Evolutionary conservation across 2,329 filamentous ascomycete species (phyloP).

Genomic region (Pseudocercospora macadamiae): DNA sequence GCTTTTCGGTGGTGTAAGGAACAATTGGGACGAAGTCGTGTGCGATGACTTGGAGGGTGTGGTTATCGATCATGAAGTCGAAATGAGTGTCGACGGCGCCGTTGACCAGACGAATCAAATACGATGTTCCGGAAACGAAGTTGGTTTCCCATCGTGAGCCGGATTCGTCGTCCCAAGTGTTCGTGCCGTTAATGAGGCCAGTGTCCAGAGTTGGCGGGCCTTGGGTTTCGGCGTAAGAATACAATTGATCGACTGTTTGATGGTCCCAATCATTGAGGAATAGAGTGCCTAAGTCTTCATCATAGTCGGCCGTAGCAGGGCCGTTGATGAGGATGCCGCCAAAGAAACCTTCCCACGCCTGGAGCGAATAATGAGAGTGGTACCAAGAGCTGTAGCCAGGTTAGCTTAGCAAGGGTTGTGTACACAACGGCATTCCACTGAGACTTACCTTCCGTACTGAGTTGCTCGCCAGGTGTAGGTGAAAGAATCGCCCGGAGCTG

Average conservation of each 20-base stretch:
- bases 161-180: constrained; percentile 26
- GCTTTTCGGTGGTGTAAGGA: constrained; percentile 42
- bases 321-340: constrained; percentile 45
- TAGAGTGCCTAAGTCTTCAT: constrained; percentile 43
- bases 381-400: constrained; percentile 42
- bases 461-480: constrained; percentile 45
- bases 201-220: constrained; percentile 39
- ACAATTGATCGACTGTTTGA: constrained; percentile 33
- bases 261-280: constrained; percentile 46
- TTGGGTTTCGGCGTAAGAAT: constrained; percentile 28
- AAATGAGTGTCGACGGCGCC: constrained; percentile 42
- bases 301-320: constrained; percentile 42
- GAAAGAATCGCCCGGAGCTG: constrained; percentile 58
- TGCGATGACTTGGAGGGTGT: constrained; percentile 48
- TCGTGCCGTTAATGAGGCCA: constrained; percentile 41
- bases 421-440: too few relatives aligned
- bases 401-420: background rate
- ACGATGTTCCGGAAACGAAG: constrained; percentile 43
- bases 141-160: constrained; percentile 31
- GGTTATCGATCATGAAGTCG: constrained; percentile 44
- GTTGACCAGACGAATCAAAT: constrained; percentile 50
- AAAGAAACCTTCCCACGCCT: constrained; percentile 45
- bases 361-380: constrained; percentile 47
- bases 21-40: constrained; percentile 49
- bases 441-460: constrained; percentile 37